Evolutionary conservation across 805 yeast genomes (phyloP).

Genomic region (Metschnikowia kunwiensis): DNA sequence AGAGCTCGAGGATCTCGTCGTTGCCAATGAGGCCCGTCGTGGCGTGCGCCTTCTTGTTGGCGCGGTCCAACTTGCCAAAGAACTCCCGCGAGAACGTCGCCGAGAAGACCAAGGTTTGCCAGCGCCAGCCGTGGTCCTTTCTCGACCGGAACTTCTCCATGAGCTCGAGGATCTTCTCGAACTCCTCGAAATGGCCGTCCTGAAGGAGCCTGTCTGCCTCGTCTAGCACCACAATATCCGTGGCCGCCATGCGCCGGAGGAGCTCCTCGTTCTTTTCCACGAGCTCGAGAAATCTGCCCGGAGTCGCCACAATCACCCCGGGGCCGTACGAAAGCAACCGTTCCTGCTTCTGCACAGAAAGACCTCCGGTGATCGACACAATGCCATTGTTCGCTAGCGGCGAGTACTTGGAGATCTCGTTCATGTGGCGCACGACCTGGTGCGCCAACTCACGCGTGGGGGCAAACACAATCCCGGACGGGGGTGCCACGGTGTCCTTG

Average conservation of each 20-base stretch:
- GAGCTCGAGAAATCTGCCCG: constrained; percentile 88
- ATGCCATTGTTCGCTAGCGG: constrained; percentile 56
- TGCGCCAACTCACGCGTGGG: constrained; percentile 97
- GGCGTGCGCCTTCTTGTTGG: constrained; percentile 22
- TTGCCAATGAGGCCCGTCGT: constrained; percentile 34
- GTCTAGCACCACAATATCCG: constrained; percentile 67
- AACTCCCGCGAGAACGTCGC: constrained; percentile 88
- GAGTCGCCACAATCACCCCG: constrained; percentile 86
- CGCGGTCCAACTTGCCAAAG: constrained; percentile 63
- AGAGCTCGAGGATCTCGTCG: constrained; percentile 61
- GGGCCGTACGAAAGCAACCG: constrained; percentile 72
- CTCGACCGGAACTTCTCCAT: constrained; percentile 50
- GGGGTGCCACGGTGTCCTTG: constrained; percentile 22
- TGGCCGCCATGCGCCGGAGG: constrained; percentile 39
- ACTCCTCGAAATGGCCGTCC: constrained; percentile 94
- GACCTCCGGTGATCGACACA: constrained; percentile 87
- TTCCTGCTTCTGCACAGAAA: constrained; percentile 90
- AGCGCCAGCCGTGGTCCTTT: constrained; percentile 38
- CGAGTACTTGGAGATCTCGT: constrained; percentile 48
- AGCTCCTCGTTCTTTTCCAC: constrained; percentile 56
- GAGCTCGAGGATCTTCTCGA: constrained; percentile 73
- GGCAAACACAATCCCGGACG: constrained; percentile 79
- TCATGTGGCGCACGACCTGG: constrained; percentile 83
- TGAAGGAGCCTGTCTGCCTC: constrained; percentile 95
- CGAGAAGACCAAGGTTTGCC: constrained; percentile 91